Evolutionary conservation across 2,329 filamentous ascomycete genomes (phyloP), one percentile per base, ranked within the genome.

Genomic region (Aspergillus novoparasiticus): DNA sequence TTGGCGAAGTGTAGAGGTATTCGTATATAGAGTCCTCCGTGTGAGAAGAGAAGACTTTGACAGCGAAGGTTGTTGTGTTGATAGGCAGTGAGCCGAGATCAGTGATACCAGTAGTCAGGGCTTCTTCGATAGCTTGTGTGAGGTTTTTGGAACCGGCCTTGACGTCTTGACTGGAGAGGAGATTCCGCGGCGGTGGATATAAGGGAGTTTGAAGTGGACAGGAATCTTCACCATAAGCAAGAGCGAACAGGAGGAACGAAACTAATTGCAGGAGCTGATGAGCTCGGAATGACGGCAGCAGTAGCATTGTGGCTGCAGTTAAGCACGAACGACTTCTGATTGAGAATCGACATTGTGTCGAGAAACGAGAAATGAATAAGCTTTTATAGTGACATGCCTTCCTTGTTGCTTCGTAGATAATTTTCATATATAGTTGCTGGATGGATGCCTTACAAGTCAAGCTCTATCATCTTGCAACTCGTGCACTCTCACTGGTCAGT

Each of bases 21-120:
- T 57, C 34, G 26, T 66, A 64, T 10, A 67, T n/a, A 8, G 73
- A 69, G 57, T 77, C 71, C 36, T 71, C 63, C 4, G 72, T 69
- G 2, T 34, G 50, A 8, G 50, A 16, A 5, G 78, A 80, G 68
- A 79, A 82, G 8, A 81, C 68, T 34, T 79, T 73, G 1, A 81
- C 41, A 3, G 79, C 77, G 58, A 80, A 78, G 8, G 78, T 80
- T 26, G 75, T 77, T 9, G 62, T 66, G 28, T 64, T 51, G 5
- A 32, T 12, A 19, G 26, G 16, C 30, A 53, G 19, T 34, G 50
- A 14, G 30, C 50, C 23, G 8, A 53, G 16, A 32, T 53, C n/a
- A 34, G 50, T 19, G 3, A 9, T 5, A 19, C 48, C 48, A 11
- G 21, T 32, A 19, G 28, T 19, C 4, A 51, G 11, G 48, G 48